Base-by-base conservation (phyloP, 768 basidiomycete genomes). In the Kwoniella newhampshirensis region DNA sequence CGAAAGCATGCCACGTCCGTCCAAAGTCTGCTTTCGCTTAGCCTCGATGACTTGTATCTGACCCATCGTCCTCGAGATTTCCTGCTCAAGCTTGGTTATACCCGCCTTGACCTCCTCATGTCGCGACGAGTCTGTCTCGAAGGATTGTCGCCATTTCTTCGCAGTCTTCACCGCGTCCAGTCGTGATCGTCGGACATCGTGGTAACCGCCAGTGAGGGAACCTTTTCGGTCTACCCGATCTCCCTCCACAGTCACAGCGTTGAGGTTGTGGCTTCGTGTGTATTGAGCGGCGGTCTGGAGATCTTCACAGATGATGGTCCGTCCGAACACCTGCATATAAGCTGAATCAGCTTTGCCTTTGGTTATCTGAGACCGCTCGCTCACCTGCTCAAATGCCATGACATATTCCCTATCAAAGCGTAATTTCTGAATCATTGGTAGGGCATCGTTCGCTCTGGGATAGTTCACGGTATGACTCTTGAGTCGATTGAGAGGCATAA, bases 151-250 rank as follows among this genome's bases (percentile, higher is more conserved):
- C 89, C 91, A 94, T 2, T 79, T 81, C 59, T 84, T 83, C 40
- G 93, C 85, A 47, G 79, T 81, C 67, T 86, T 86, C 75, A 94
- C 87, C 0, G 84, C 88, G 66, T 97, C 93, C 51, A 98, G 85
- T 13, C 96, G 84, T 8, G 91, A 93, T 43, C 89, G 82, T 11
- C 89, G 85, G 23, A 91, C 81, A 74, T 98, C 96, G 75, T 97
- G 89, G 77, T 89, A 99, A 0, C 96, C 96, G 54, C 96, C 96
- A 0, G 93, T 98, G 45, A 99, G 78, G 1, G 93, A 86, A 60
- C 96, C 96, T 74, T 94, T 97, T 49, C 92, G 84, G 74, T 99
- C 96, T 51, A 94, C 92, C 71, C 91, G 91, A 80, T 99, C 96
- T 46, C 96, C 96, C 64, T 94, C 93, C 36, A 96, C 83, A 1